Base-by-base conservation (phyloP, 306 rosid species). In the Cucumis cinereus region DNA sequence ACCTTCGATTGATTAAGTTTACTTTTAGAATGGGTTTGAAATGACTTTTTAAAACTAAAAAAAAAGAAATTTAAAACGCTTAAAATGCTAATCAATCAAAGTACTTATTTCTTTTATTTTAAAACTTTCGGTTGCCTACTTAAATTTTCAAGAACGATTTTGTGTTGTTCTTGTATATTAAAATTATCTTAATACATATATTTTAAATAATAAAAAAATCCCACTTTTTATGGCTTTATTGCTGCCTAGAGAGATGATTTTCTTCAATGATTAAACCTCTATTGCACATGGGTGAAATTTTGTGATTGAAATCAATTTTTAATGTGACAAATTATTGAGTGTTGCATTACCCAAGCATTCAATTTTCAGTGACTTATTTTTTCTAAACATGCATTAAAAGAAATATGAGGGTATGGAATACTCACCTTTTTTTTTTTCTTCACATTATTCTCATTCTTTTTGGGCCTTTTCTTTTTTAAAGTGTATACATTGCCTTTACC, bases 401-500 rank as follows among this genome's bases (percentile, higher is more conserved):
- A n/a, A n/a, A 68, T 43, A 66, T 40, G 38, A 7, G 14, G 55
- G 1, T 45, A 69, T 45, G 23, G 22, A 69, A 43, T 68, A 43
- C 74, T 45, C 55, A 7, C 36, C 7, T 67, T 40, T 23, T 7
- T 13, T 12, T 67, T 23, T 6, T 2, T 2, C 53, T 43, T 38
- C 73, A 66, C 35, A 30, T 30, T 66, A 68, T 68, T 68, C 55
- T 41, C n/a, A 23, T 68, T 68, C 74, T 41, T 68, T 68, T 68
- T 13, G 35, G 14, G 11, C 14, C 35, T 30, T 30, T 30, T 30
- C 4, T 8, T 28, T 24, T 28, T 13, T 11, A 7, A 40, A 20
- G 55, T 7, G 36, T 0, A 45, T 13, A 19, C 38, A 23, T 1
- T 22, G 4, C 9, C 35, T 69, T 69, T 69, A 43, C 24, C 13